Evolutionary conservation across 108 stramenopile species (phyloP), one percentile per base, ranked within the genome.

Genomic region (Conticribra guillardii): DNA sequence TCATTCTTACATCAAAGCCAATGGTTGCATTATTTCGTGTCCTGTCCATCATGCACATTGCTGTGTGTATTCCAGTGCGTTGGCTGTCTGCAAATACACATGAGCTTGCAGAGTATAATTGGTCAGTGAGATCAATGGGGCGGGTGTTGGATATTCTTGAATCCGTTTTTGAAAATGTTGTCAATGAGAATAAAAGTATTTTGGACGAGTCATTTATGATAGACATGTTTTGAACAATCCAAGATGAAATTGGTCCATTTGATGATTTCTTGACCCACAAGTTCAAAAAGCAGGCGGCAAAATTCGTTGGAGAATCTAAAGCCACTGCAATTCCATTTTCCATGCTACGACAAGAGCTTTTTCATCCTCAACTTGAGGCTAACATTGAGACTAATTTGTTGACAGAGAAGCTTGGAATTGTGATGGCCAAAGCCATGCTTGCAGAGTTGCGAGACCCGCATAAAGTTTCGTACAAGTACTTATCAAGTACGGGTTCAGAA

Each of bases 21-120:
- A 67, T 54, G 65, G 30, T 67, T 41, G 51, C 53, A 1, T 16
- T 67, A 7, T 21, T 27, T 41, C 53, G 65, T n/a, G 18, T 66
- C 17, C 18, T 53, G 4, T 66, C 64, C 16, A 65, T 65, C 2
- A 23, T 65, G 1, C 64, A 65, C 21, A 32, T 65, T 34, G 18
- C 64, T 4, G 54, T 52, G 0, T 67, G 65, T 26, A 26, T 67
- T 0, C 65, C 65, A 27, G 19, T 56, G 3, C 21, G 65, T 16
- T 67, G 26, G 53, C 9, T 67, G 4, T 0, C 65, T 16, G 65
- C 28, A 7, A 30, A 54, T 7, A 56, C 54, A 23, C 65, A 67
- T 26, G 23, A 27, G 29, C 30, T 41, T 41, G 8, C 37, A 9
- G 8, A 41, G 5, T 11, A 41, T 11, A 41, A 41, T 5, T 41